phyloP scores from a whole-genome alignment of 441 rosid species.

The Gossypium lobatum region DNA sequence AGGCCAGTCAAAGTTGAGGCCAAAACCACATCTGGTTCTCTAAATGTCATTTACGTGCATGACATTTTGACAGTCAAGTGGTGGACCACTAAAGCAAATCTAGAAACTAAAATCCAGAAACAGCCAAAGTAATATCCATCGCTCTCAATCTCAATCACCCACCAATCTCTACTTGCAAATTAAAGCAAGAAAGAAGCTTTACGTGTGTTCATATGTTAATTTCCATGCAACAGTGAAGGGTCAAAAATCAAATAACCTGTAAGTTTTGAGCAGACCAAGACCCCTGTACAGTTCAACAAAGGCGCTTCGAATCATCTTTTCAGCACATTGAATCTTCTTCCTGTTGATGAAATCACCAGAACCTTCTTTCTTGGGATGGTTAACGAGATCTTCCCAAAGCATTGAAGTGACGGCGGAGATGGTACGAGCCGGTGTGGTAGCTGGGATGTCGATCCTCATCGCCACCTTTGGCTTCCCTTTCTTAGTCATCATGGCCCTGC shows the following conservation, averaged over 20 bases:
- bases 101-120: background rate
- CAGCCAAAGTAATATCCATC: background rate
- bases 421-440: constrained; percentile 46
- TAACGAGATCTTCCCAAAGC: constrained; percentile 82
- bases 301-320: constrained; percentile 81
- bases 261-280: constrained; percentile 71
- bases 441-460: constrained; percentile 71
- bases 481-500: constrained; percentile 53
- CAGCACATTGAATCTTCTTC: constrained; percentile 80
- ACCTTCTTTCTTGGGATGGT: constrained; percentile 56
- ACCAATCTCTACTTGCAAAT: background rate
- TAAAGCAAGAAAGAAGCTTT: background rate
- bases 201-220: background rate
- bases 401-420: constrained; percentile 54
- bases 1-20: background rate
- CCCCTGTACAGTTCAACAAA: constrained; percentile 88
- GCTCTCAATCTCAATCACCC: background rate
- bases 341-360: constrained; percentile 44
- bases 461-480: constrained; percentile 71
- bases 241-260: constrained; percentile 37
- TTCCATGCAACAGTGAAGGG: background rate
- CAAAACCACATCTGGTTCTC: background rate
- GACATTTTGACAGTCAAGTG: background rate
- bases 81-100: constrained; percentile 2
- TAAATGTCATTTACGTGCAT: background rate